Evolutionary conservation across 106 monocot genomes (phyloP).

Genomic region (Iris macrosiphon): DNA sequence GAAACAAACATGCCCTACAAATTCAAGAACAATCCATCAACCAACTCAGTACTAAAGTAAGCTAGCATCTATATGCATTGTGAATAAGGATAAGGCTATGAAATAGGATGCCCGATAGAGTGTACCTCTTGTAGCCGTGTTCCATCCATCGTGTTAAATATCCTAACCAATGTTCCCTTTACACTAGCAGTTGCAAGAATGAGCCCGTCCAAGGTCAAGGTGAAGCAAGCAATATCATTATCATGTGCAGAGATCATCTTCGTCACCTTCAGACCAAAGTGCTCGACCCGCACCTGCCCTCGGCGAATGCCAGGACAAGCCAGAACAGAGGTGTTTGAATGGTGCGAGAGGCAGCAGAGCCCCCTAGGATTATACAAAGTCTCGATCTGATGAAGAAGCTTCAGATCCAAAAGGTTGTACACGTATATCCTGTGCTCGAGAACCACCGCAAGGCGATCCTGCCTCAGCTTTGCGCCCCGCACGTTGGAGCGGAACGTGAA

Average conservation of each 20-base stretch:
- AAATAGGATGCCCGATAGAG: background rate
- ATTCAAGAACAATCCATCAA: no score
- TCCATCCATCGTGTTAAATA: constrained; percentile 98
- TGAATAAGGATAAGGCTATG: no score
- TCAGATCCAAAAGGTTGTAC: constrained; percentile 73
- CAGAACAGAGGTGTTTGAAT: constrained; percentile 70
- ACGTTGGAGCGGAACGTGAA: constrained; percentile 83
- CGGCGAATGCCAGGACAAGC: constrained; percentile 66
- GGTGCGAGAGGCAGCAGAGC: constrained; percentile 80
- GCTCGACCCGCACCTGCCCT: constrained; percentile 79
- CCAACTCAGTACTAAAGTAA: no score
- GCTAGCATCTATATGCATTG: no score
- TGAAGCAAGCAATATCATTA: constrained; percentile 62
- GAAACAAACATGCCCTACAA: no score
- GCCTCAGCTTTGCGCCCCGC: constrained; percentile 61
- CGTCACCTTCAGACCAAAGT: constrained; percentile 84
- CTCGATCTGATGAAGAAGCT: constrained; percentile 90
- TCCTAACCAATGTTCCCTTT: constrained; percentile 83
- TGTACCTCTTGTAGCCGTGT: constrained; percentile 85
- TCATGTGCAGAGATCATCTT: constrained; percentile 87
- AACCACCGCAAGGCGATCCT: constrained; percentile 73
- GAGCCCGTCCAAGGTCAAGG: constrained; percentile 83
- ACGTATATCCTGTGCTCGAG: constrained; percentile 89
- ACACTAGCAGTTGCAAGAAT: constrained; percentile 90
- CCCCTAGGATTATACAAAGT: constrained; percentile 77